These are phyloP conservation scores for Blastocladiella emersonii DNA, from an alignment of 371 early-diverging fungal species.

Conservation along the genomic window DNA sequence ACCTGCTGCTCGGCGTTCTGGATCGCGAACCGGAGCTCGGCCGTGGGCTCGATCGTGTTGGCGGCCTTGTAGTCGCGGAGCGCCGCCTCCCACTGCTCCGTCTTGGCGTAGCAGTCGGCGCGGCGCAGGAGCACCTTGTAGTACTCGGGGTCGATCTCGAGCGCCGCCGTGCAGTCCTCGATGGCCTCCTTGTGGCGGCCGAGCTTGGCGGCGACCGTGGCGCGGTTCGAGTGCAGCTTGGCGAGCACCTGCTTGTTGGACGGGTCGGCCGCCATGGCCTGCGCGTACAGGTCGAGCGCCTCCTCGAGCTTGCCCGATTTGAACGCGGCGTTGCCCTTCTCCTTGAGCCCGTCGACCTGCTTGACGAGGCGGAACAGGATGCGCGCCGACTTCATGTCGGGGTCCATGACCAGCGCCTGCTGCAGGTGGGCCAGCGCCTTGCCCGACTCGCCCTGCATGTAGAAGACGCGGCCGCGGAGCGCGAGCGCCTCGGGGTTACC, in stretches of 20 bases:
- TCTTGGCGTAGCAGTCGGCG: slow-evolving; percentile 59
- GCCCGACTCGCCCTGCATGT: slow-evolving; percentile 50
- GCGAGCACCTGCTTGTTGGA: slow-evolving; percentile 48
- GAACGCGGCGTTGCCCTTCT: slow-evolving; percentile 62
- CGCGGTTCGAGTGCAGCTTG: slow-evolving; percentile 62
- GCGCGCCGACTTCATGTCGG: slow-evolving; percentile 57
- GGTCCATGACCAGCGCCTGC: slow-evolving; percentile 63
- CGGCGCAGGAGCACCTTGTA: slow-evolving; percentile 62
- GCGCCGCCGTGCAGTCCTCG: slow-evolving; percentile 49
- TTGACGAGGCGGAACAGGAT: slow-evolving; percentile 44
- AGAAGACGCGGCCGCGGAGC: slow-evolving; percentile 54
- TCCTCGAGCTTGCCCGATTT: slow-evolving; percentile 36
- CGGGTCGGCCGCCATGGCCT: slow-evolving; percentile 53
- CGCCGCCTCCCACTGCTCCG: slow-evolving; percentile 64
- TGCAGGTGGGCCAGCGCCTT: slow-evolving; percentile 44
- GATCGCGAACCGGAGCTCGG: slow-evolving; percentile 48
- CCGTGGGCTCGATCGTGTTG: slow-evolving; percentile 42
- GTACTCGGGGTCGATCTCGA: slow-evolving; percentile 45
- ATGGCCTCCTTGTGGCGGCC: slow-evolving; percentile 46
- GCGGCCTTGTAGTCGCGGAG: slow-evolving; percentile 55
- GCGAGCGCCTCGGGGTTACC: slow-evolving; percentile 62
- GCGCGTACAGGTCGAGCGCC: slow-evolving; percentile 55
- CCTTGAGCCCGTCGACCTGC: slow-evolving; percentile 47
- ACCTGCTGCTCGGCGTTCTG: slow-evolving; percentile 47
- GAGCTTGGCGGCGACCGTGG: slow-evolving; percentile 50